Base-by-base conservation (phyloP, 1,284 basidiomycete genomes). In the Kalmanozyma brasiliensis region DNA sequence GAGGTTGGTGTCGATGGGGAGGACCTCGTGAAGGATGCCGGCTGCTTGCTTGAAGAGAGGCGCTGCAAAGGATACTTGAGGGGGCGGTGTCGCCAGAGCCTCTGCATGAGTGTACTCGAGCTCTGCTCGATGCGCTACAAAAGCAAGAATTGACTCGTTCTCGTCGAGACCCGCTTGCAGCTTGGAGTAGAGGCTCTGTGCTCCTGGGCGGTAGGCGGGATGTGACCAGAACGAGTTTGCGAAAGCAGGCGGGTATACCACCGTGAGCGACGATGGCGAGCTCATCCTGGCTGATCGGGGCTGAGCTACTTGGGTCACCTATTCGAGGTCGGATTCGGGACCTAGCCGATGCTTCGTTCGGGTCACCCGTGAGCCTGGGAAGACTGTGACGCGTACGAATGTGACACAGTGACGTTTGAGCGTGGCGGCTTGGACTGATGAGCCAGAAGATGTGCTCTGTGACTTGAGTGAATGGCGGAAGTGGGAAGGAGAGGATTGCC, bases 141-240 rank as follows among this genome's bases (percentile, higher is more conserved):
- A 62, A n/a, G 68, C 62, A 45, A 80, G 62, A 13, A 81, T 58
- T n/a, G 66, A 55, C 19, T 73, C 52, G 59, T 79, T 72, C 42
- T 80, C 78, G 42, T 81, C 77, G 23, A 80, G 60, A 26, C 79
- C 79, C 3, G 70, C 66, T 40, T 81, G 79, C 3, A 81, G 65
- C 37, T 64, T 61, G 16, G 70, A 33, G 44, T 78, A 81, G 20
- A 80, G 69, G 10, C 59, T 58, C 16, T 67, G 52, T 1, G 71
- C 73, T 8, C 77, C 77, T 29, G 57, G 56, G 32, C 79, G 66
- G 43, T 81, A 81, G n/a, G 73, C 69, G 10, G 79, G 77, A 40
- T 55, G 46, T 9, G 79, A 70, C 79, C 79, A 81, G 56, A 80
- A 81, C 29, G 74, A 78, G 49, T 72, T 74, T 7, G 60, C 41